phyloP scores from a whole-genome alignment of 1,284 basidiomycete genomes.

The Trichosporon ovoides region DNA sequence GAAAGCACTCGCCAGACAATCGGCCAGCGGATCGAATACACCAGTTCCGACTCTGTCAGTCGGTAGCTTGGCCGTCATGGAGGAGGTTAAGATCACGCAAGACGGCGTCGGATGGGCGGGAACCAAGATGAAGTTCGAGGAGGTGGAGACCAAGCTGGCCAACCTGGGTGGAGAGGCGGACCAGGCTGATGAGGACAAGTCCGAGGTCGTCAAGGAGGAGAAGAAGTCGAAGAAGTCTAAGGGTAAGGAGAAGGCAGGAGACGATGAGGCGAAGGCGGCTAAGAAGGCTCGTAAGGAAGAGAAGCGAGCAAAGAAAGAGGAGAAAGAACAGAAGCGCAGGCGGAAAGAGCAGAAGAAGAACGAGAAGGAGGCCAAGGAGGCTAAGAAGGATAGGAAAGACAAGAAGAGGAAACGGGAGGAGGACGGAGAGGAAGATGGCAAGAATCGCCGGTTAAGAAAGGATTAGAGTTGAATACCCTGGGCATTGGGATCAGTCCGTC shows the following conservation, averaged over 20 bases:
- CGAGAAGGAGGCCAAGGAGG: constrained; percentile 1
- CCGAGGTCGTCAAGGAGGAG: constrained; percentile 7
- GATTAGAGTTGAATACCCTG: background rate
- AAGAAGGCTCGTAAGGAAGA: constrained; percentile 20
- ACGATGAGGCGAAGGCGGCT: constrained; percentile 4
- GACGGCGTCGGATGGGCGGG: constrained; percentile 40
- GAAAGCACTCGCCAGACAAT: constrained; percentile 39
- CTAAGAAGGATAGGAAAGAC: constrained; percentile 1
- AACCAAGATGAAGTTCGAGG: constrained; percentile 33
- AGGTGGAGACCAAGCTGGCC: constrained; percentile 12
- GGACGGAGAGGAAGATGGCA: background rate
- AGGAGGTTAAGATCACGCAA: constrained; percentile 26
- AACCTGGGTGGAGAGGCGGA: constrained; percentile 15
- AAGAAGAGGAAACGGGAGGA: constrained; percentile 4
- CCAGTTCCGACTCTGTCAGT: constrained; percentile 21
- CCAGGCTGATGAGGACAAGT: constrained; percentile 6
- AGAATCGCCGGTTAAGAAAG: background rate
- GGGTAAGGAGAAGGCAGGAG: background rate
- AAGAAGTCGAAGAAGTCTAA: constrained; percentile 8
- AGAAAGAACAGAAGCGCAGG: constrained; percentile 14
- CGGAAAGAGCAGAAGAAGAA: background rate
- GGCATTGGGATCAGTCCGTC: background rate
- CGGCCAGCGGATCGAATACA: constrained; percentile 18
- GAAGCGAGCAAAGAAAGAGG: constrained; percentile 16
- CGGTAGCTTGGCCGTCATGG: constrained; percentile 27